phyloP scores from a whole-genome alignment of 257 asterid genomes.

The Cynanchum wilfordii region DNA sequence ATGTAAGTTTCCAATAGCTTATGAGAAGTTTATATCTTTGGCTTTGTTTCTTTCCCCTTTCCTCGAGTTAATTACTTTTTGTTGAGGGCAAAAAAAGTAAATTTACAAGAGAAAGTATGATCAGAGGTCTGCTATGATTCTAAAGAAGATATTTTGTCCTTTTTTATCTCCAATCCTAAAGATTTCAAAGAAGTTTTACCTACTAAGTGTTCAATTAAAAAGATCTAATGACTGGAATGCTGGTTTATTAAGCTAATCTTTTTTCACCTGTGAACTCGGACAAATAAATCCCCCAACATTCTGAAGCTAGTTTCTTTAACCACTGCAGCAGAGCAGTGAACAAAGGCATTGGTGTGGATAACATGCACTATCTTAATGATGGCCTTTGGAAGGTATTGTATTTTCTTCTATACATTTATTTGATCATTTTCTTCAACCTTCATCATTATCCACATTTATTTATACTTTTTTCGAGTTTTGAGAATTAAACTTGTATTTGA shows the following conservation, averaged over 20 bases:
- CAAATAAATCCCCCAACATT: background rate
- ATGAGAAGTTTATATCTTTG: slow-evolving; percentile 7
- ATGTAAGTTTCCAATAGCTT: slow-evolving; percentile 57
- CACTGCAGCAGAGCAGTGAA: slow-evolving; percentile 64
- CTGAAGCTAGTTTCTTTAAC: slow-evolving; percentile 17
- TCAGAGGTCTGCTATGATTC: background rate
- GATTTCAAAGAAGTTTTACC: background rate
- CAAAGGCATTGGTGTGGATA: slow-evolving; percentile 96
- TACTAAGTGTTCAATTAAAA: background rate
- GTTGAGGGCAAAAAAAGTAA: background rate
- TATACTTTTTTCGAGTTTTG: background rate
- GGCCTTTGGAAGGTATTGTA: slow-evolving; percentile 94
- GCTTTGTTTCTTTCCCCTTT: background rate
- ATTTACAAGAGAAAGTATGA: background rate
- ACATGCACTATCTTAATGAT: slow-evolving; percentile 98
- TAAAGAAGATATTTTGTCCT: background rate
- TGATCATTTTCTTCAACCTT: slow-evolving; percentile 2
- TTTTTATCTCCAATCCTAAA: no score
- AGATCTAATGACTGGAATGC: no score
- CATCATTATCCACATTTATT: background rate
- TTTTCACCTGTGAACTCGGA: no score
- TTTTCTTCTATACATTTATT: background rate
- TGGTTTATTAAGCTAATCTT: background rate
- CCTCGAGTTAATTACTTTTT: background rate
- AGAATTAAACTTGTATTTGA: background rate